These are phyloP conservation scores for Vaccinium darrowii DNA, from an alignment of 148 eudicot species.

Conservation along the genomic window DNA sequence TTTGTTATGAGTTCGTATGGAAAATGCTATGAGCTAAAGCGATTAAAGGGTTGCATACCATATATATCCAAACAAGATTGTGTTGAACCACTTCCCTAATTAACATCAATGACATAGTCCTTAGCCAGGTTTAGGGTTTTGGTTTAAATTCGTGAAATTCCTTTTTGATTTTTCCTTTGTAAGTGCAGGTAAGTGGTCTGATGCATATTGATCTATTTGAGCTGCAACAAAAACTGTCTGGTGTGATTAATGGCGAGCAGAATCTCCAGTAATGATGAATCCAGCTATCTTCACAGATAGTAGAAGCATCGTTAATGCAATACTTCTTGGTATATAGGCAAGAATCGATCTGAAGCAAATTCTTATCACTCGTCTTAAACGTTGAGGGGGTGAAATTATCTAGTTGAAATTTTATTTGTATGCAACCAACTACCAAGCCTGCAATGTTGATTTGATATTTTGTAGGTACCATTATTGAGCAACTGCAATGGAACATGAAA, in stretches of 20 bases:
- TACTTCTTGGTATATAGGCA: too few relatives aligned
- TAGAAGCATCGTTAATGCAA: too few relatives aligned
- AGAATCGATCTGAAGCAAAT: neutral
- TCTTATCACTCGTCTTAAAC: neutral
- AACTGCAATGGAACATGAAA: neutral
- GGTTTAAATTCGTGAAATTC: neutral
- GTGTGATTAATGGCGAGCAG: conserved; percentile 6
- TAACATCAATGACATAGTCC: neutral
- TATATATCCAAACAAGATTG: neutral
- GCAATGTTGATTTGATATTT: neutral
- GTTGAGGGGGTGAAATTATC: neutral
- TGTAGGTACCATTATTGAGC: neutral
- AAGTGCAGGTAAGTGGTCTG: conserved; percentile 16
- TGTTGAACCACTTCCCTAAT: neutral
- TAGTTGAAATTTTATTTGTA: neutral
- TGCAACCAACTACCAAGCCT: neutral
- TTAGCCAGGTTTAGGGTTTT: neutral
- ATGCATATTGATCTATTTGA: conserved; percentile 5
- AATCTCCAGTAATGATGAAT: neutral
- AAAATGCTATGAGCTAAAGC: neutral
- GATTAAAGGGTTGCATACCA: neutral
- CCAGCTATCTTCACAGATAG: too few relatives aligned
- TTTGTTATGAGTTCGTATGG: neutral
- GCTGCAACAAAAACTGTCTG: conserved; percentile 27
- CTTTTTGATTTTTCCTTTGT: neutral